Base-by-base conservation (phyloP, 2,329 filamentous ascomycete species). In the Teratosphaeria destructans region DNA sequence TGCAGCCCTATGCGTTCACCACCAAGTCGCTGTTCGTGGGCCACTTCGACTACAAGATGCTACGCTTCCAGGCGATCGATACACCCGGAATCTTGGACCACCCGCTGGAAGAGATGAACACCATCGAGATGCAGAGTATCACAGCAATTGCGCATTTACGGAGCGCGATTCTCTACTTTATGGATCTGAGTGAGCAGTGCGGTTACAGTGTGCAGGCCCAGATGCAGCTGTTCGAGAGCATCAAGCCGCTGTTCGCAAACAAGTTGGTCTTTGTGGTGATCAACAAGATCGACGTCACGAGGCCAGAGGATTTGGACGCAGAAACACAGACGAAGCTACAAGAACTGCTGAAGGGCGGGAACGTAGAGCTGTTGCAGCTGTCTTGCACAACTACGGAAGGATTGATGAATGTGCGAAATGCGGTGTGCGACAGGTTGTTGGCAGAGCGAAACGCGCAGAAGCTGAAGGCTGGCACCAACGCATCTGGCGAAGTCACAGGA, bases 41-140 rank as follows among this genome's bases (percentile, higher is more conserved):
- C 61, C 94, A 99, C 77, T 96, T 97, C 73, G 91, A 96, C 77
- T 95, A 95, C 81, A 96, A 96, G 78, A 94, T 93, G 78, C 81
- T 91, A 66, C 83, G 89, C 63, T 91, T 91, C 78, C 88, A 92
- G 78, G 92, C 91, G 32, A 96, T 99, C 68, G 94, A 99, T 77
- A 99, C 94, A 11, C 93, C 93, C n/a, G 94, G 94, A 81, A 96
- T 99, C 67, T 79, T 99, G 62, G 94, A 99, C 69, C 94, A 99
- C 74, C 92, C 93, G 39, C 84, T 99, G 8, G 94, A 97, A 77
- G 94, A 97, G 79, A 99, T 97, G 94, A 96, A 96, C 78, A 97
- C 94, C 3, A 99, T 99, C 72, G 94, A 99, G 77, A 97, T 97
- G 90, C 94, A 97, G 80, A 89, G 89, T 63, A 96, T 99, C 67